Evolutionary conservation across 257 asterid genomes (phyloP).

Genomic region (Capsicum rhomboideum): DNA sequence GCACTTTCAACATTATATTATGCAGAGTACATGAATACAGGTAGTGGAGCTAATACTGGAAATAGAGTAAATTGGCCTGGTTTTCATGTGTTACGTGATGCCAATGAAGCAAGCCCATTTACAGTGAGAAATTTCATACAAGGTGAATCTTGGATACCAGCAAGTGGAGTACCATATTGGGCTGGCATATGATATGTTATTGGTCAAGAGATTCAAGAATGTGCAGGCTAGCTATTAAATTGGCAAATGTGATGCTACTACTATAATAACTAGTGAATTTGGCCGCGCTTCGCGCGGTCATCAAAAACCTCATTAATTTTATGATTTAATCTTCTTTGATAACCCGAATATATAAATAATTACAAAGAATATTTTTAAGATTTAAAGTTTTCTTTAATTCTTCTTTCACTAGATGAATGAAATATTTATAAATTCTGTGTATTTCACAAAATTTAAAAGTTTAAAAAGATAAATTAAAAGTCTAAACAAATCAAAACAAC

Average conservation of each 20-base stretch:
- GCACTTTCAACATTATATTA: constrained; percentile 57
- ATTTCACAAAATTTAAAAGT: no score
- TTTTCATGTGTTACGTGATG: constrained; percentile 35
- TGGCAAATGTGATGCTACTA: background rate
- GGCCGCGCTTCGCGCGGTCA: no score
- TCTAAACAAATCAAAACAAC: no score
- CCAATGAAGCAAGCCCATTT: constrained; percentile 27
- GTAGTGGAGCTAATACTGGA: constrained; percentile 42
- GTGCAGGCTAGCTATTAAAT: background rate
- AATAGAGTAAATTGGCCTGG: constrained; percentile 62
- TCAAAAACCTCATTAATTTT: no score
- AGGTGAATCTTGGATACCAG: constrained; percentile 62
- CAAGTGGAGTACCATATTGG: constrained; percentile 57
- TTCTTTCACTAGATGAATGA: no score
- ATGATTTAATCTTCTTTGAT: no score
- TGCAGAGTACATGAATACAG: constrained; percentile 56
- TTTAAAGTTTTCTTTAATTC: no score
- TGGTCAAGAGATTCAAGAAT: background rate
- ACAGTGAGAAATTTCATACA: constrained; percentile 38
- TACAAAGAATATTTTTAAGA: no score
- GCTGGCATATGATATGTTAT: constrained; percentile 12
- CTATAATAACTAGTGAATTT: no score
- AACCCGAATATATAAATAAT: no score
- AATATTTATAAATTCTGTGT: no score
- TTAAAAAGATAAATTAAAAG: no score